A percentile compares a stretch with the other conserved stretches of the same genome.
Conservation (phyloP, 2,329 filamentous ascomycete species). For the Beauveria sp. region DNA sequence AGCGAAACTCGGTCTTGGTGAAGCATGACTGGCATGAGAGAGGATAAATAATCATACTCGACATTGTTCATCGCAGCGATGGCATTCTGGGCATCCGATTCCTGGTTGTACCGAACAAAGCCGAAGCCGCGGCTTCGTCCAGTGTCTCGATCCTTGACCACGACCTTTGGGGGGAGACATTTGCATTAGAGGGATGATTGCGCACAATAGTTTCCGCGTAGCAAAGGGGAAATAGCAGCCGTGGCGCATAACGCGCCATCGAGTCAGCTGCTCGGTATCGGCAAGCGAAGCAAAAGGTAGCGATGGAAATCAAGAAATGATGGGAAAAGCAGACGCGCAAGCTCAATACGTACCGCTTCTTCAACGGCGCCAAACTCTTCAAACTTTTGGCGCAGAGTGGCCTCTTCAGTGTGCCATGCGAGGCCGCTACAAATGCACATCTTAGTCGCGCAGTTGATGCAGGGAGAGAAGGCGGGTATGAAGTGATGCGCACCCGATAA, state of each 20-base stretch:
- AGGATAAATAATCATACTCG: constrained; percentile 55
- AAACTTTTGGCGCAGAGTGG: constrained; percentile 81
- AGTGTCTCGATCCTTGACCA: constrained; percentile 96
- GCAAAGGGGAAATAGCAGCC: background rate
- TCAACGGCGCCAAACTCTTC: constrained; percentile 85
- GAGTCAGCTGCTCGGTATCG: background rate
- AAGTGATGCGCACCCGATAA: constrained; percentile 67
- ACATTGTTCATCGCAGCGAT: constrained; percentile 78
- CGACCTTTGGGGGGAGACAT: constrained; percentile 46
- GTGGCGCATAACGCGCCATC: background rate
- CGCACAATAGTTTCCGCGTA: background rate
- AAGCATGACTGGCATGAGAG: constrained; percentile 3
- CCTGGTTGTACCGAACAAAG: constrained; percentile 81
- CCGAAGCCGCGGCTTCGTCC: constrained; percentile 95
- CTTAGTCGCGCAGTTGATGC: background rate
- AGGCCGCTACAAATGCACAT: constrained; percentile 60
- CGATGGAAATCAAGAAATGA: background rate
- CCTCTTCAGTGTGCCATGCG: constrained; percentile 95
- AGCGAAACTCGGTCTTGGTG: constrained; percentile 7
- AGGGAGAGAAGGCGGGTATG: background rate
- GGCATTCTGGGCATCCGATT: constrained; percentile 67
- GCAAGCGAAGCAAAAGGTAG: background rate
- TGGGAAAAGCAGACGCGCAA: constrained; percentile 12
- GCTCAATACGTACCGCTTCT: constrained; percentile 71
- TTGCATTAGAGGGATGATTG: constrained; percentile 9